Evolutionary conservation across 371 early-diverging fungal genomes (phyloP).

Genomic region (Mortierella sp.): DNA sequence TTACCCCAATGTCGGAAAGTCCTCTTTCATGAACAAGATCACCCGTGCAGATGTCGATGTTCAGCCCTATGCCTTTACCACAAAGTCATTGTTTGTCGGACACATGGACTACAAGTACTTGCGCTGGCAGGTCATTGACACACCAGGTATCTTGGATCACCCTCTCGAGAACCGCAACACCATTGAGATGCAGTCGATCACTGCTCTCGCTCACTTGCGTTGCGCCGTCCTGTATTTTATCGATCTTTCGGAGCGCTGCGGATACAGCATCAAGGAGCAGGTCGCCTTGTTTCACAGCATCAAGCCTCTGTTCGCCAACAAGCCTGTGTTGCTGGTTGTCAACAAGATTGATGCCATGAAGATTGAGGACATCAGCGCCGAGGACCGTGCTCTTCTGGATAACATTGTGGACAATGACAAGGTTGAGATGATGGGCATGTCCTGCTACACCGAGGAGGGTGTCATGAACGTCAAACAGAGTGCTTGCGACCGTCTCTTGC

Average conservation of each 20-base stretch:
- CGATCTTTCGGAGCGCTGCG: constrained; percentile 99
- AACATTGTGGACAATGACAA: constrained; percentile 76
- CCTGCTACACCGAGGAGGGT: constrained; percentile 94
- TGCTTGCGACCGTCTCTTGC: constrained; percentile 95
- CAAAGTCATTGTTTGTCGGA: constrained; percentile 99
- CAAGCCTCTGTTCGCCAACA: constrained; percentile 99
- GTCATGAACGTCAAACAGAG: constrained; percentile 95
- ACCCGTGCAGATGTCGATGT: constrained; percentile 99
- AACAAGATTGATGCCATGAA: constrained; percentile 97
- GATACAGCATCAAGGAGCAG: constrained; percentile 97
- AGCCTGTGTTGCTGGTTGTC: constrained; percentile 96
- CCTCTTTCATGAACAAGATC: constrained; percentile 99
- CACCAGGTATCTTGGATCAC: constrained; percentile 99
- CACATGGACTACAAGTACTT: constrained; percentile 99
- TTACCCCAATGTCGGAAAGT: constrained; percentile 99
- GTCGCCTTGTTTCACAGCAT: constrained; percentile 94
- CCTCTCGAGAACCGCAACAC: constrained; percentile 99
- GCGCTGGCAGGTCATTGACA: constrained; percentile 99
- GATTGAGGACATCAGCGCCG: constrained; percentile 83
- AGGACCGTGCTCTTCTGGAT: constrained; percentile 82
- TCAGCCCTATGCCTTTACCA: constrained; percentile 99
- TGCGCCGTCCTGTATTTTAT: constrained; percentile 99
- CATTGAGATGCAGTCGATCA: constrained; percentile 99
- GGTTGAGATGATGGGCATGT: constrained; percentile 85
- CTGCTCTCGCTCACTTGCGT: constrained; percentile 99